Evolutionary conservation across 345 rosid species (phyloP), one percentile per base, ranked within the genome.

Genomic region (Boechera retrofracta): DNA sequence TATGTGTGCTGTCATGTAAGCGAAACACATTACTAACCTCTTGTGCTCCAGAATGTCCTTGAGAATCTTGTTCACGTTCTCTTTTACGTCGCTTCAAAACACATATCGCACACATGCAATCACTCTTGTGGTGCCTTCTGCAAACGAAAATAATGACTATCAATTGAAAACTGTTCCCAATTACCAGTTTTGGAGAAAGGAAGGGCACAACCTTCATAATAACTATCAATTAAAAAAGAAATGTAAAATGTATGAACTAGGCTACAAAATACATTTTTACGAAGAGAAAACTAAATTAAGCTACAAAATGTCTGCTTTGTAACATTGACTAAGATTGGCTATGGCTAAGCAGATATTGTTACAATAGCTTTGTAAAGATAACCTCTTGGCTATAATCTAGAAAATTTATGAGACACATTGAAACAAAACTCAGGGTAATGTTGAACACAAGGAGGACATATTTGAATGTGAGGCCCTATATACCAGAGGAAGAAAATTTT

Each of bases 91-190:
- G 87, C 85, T 91, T 91, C 58, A 95, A 80, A 71, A 91, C 83
- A 72, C 98, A 95, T 74, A 95, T 76, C 13, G 99, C 99, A 82
- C 99, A 95, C 85, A 95, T 84, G 73, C 99, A 95, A 86, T 92
- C 94, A 55, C 78, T 84, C 83, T 95, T 95, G 80, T 95, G 99
- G 69, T 89, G 93, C 77, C 98, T 85, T 79, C 98, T 95, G 87
- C 82, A 86, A 67, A 59, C 26, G 32, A 59, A 15, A 72, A 61
- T 36, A 10, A 64, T 28, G 44, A 64, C 53, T 71, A 55, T 41
- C 10, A 47, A 48, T 56, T 47, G 58, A 70, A 38, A 42, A 60
- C 45, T 24, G 55, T 59, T 51, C 18, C 29, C 21, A 21, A 0
- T 26, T 53, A n/a, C 32, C 54, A 54, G 49, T 28, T 32, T 41